phyloP scores from a whole-genome alignment of 1,284 basidiomycete species.

The Fomitopsis betulina region DNA sequence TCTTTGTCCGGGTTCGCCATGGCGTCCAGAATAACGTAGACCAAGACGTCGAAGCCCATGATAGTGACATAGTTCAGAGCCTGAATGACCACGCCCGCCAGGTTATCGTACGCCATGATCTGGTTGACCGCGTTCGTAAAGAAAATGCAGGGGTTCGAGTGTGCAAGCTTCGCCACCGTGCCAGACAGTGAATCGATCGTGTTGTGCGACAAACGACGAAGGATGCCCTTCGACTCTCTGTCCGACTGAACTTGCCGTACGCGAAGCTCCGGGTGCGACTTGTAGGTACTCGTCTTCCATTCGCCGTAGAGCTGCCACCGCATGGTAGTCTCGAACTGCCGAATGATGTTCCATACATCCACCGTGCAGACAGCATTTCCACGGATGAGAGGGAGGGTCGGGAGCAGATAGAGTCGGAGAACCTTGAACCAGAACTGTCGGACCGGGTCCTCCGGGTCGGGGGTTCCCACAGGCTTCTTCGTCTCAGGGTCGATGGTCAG shows the following conservation, averaged over 20 bases:
- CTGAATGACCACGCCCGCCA: constrained; percentile 88
- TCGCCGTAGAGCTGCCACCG: constrained; percentile 94
- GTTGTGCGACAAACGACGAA: constrained; percentile 79
- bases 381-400: constrained; percentile 81
- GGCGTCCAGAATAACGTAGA: constrained; percentile 86
- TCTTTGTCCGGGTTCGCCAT: constrained; percentile 83
- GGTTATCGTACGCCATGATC: constrained; percentile 95
- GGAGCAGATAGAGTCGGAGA: constrained; percentile 79
- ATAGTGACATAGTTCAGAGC: constrained; percentile 87
- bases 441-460: constrained; percentile 51
- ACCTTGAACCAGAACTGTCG: constrained; percentile 79
- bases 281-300: constrained; percentile 79
- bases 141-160: constrained; percentile 91
- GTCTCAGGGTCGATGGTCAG: constrained; percentile 47
- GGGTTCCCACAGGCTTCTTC: constrained; percentile 48
- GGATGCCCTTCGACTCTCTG: constrained; percentile 74
- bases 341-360: constrained; percentile 85
- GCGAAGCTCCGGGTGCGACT: constrained; percentile 69
- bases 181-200: constrained; percentile 81
- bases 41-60: constrained; percentile 92
- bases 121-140: constrained; percentile 90
- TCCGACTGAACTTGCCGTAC: constrained; percentile 71
- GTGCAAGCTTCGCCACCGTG: constrained; percentile 90
- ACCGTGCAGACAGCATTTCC: constrained; percentile 84
- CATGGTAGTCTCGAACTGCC: constrained; percentile 70